phyloP scores from a whole-genome alignment of 345 rosid species.

The Populus alba region DNA sequence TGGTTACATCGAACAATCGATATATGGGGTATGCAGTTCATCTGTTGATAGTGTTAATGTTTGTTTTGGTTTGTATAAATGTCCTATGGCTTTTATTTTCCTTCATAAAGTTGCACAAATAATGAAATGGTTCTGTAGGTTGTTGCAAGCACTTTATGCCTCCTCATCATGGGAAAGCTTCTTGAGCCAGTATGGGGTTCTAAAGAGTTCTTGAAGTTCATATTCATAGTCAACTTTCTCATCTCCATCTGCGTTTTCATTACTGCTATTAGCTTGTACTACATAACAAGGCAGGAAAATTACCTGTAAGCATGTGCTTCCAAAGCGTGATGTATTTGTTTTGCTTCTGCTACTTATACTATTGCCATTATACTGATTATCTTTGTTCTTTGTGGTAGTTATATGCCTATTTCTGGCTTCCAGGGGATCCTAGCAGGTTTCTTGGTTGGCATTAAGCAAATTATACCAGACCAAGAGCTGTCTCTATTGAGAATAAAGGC shows the following conservation, averaged over 20 bases:
- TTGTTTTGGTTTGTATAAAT: constrained; percentile 6
- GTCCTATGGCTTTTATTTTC: background rate
- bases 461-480: constrained; percentile 90
- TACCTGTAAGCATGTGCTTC: constrained; percentile 68
- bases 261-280: constrained; percentile 86
- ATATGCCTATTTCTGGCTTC: constrained; percentile 95
- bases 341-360: constrained; percentile 3
- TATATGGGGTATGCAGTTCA: constrained; percentile 67
- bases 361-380: constrained; percentile 13
- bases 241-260: constrained; percentile 77
- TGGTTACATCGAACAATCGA: constrained; percentile 81
- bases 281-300: constrained; percentile 62
- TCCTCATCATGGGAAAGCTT: constrained; percentile 86
- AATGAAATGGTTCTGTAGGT: constrained; percentile 41
- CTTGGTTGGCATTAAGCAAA: constrained; percentile 95
- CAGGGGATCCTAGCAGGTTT: constrained; percentile 83
- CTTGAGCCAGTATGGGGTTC: constrained; percentile 98
- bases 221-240: constrained; percentile 73
- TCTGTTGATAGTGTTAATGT: background rate
- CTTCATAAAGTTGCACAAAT: constrained; percentile 12
- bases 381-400: constrained; percentile 47
- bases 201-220: constrained; percentile 92
- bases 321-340: background rate
- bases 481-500: constrained; percentile 70
- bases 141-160: constrained; percentile 65